A percentile compares a stretch with the other conserved stretches of the same genome.
Conservation (phyloP, 2,329 filamentous ascomycete genomes). For the Aspergillus ochraceus region DNA sequence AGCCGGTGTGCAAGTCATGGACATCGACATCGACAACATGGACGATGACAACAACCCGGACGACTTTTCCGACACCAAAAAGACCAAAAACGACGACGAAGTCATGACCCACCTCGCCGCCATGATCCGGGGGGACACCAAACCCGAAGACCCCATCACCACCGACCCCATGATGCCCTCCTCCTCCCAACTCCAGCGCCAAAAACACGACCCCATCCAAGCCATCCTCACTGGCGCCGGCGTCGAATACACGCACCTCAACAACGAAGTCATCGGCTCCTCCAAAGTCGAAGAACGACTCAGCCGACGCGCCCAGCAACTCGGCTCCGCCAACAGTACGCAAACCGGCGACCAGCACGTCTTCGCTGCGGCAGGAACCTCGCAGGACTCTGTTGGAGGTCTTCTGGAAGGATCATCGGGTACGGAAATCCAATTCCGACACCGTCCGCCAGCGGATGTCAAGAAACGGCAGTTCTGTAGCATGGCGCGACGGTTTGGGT, state of each 20-base stretch:
- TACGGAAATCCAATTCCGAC: slow-evolving; percentile 53
- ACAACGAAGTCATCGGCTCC: slow-evolving; percentile 89
- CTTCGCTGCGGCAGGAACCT: slow-evolving; percentile 10
- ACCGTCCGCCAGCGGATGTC: slow-evolving; percentile 73
- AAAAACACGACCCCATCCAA: slow-evolving; percentile 72
- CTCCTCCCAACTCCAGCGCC: slow-evolving; percentile 20
- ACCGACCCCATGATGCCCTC: background rate
- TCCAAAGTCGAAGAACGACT: slow-evolving; percentile 89
- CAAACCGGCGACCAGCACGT: slow-evolving; percentile 35
- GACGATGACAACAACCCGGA: slow-evolving; percentile 56
- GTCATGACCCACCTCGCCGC: slow-evolving; percentile 73
- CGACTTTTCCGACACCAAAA: slow-evolving; percentile 22
- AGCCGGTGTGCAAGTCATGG: slow-evolving; percentile 77
- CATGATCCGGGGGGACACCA: slow-evolving; percentile 51
- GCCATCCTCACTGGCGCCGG: slow-evolving; percentile 86
- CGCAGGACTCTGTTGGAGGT: background rate
- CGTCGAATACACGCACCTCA: slow-evolving; percentile 94
- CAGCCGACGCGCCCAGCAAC: slow-evolving; percentile 67
- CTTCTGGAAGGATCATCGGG: background rate
- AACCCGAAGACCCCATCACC: slow-evolving; percentile 14
- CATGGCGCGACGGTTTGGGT: slow-evolving; percentile 81
- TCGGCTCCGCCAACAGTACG: slow-evolving; percentile 31
- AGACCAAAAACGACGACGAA: slow-evolving; percentile 52
- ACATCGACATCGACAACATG: slow-evolving; percentile 69
- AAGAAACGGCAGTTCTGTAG: slow-evolving; percentile 82